Conservation (phyloP, 2,329 filamentous ascomycete species). For the Colletotrichum lentis region DNA sequence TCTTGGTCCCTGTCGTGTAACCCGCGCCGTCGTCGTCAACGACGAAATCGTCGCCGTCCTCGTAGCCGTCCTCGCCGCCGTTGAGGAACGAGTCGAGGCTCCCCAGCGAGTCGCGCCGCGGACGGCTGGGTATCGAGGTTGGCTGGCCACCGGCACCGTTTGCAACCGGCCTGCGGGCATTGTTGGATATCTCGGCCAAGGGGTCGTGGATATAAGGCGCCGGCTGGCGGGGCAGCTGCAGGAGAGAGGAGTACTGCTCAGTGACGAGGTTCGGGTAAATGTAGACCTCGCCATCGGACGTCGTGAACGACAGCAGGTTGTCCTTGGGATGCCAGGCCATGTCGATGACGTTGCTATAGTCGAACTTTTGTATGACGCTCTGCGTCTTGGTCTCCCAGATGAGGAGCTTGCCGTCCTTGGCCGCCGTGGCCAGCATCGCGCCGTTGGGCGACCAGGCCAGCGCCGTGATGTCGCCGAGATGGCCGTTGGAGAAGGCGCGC, state of each 20-base stretch:
- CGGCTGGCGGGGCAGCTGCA: conserved; percentile 70
- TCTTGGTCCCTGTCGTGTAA: conserved; percentile 72
- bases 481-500: conserved; percentile 78
- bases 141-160: conserved; percentile 21
- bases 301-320: conserved; percentile 91
- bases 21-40: conserved; percentile 95
- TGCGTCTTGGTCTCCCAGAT: conserved; percentile 94
- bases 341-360: conserved; percentile 84
- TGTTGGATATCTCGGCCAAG: conserved; percentile 72
- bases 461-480: conserved; percentile 85
- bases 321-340: conserved; percentile 90
- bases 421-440: conserved; percentile 78
- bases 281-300: conserved; percentile 89
- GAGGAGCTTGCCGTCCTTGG: conserved; percentile 72
- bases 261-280: conserved; percentile 79
- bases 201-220: conserved; percentile 89
- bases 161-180: conserved; percentile 62
- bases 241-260: conserved; percentile 63
- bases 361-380: conserved; percentile 77
- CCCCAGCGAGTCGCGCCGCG: conserved; percentile 71
- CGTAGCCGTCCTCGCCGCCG: conserved; percentile 60
- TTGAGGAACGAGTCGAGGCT: conserved; percentile 85
- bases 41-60: conserved; percentile 80
- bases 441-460: conserved; percentile 95
- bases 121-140: conserved; percentile 42